Base-by-base conservation (phyloP, 2,329 filamentous ascomycete species). In the Penicillium occitanis region DNA sequence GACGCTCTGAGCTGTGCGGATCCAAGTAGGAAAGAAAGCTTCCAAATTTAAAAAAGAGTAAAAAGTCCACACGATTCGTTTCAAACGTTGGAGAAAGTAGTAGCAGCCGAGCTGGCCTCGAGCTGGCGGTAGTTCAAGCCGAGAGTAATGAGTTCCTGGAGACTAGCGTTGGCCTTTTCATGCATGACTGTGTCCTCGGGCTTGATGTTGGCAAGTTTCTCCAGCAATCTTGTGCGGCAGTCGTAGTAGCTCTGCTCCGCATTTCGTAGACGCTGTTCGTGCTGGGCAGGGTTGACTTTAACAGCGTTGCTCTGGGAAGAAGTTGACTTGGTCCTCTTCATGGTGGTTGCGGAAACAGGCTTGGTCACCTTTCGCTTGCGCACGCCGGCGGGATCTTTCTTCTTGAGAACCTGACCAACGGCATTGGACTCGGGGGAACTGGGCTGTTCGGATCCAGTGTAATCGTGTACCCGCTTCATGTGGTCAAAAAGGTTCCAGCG, bases 401-500 rank as follows among this genome's bases (percentile, higher is more conserved):
- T 80, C 72, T 79, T 80, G 63, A 73, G 69, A 19, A 68, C 66
- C 22, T 73, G 72, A 22, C 35, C 69, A 22, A 73, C 70, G 19
- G 48, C 70, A 35, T 72, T 72, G 50, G 72, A 72, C 70, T 81
- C 79, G 2, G 78, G 78, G 0, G 79, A 81, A 72, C 78, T 80
- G 66, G 75, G 76, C 19, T 75, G 76, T 66, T 81, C 79, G 8
- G 77, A 80, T 19, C 76, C 74, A 58, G 76, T 82, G 73, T 86
- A 87, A 70, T 87, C 85, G 73, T 98, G 94, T 7, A 97, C 93
- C 69, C 94, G 90, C 81, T 92, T 92, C 93, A 97, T 97, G 84
- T 98, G 94, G 81, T 98, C 94, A 78, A 91, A 89, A 63, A 97
- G 86, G 81, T 98, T 98, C 92, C 95, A 98, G 73, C 93, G 90